Evolutionary conservation across 495 filamentous ascomycete genomes (phyloP), one percentile per base, ranked within the genome.

Genomic region (Entonaema liquescens): DNA sequence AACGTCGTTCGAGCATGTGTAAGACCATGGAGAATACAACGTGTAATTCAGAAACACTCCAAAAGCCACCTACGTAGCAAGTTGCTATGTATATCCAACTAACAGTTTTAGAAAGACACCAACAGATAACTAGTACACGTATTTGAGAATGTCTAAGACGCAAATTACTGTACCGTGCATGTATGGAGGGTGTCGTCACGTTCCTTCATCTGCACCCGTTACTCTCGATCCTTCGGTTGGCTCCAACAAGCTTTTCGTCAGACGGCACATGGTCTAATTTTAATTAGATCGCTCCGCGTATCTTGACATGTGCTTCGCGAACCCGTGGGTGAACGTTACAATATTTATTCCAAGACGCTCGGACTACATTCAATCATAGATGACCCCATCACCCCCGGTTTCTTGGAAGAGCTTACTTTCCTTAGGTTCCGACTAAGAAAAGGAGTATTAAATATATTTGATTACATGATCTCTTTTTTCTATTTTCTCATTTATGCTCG

Each of bases 381-480:
- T 58, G 29, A 26, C 65, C 70, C 70, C 70, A 53, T 53, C 25
- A 6, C 26, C 49, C 49, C 49, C 49, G 26, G 65, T 52, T 62
- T 68, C 61, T 68, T 57, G 64, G 59, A 64, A 67, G 65, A 65
- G 70, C 70, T 68, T 72, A 61, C 54, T 61, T 68, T 62, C 55
- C 59, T 29, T 50, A 26, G 36, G 62, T 33, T 35, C 54, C 53
- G 50, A 25, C 33, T n/a, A 25, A 47, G 49, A 58, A 56, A 47
- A 47, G 42, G 42, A 47, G 42, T 47, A 47, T 47, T 23, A 3
- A 11, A 23, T 47, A 23, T 21, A 47, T 47, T 47, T 47, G 42
- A 47, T 47, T 47, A 23, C 42, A 47, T 47, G 49, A 53, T 53
- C 49, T 28, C 31, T 31, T 23, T 47, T 59, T 62, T 62, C 17